Evolutionary conservation across 768 basidiomycete genomes (phyloP).

Genomic region (Hortiboletus campestris): DNA sequence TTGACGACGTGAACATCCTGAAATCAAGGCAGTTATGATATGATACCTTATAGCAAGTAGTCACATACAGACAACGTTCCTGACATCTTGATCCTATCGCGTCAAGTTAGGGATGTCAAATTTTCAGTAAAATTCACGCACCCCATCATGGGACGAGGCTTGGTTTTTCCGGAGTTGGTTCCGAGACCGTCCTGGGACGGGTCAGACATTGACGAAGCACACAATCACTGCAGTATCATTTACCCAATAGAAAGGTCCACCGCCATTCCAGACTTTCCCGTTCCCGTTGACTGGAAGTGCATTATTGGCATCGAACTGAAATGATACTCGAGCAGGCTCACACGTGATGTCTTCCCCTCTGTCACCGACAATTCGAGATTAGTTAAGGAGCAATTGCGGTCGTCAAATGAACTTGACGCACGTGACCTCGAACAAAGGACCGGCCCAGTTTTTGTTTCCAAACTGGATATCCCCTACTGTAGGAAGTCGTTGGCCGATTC

Average conservation of each 20-base stretch:
- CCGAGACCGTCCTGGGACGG: slow-evolving; percentile 28
- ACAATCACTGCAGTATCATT: not conserved
- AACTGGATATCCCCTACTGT: slow-evolving; percentile 59
- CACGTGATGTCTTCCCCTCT: slow-evolving; percentile 52
- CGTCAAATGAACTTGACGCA: slow-evolving; percentile 20
- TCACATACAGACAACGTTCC: slow-evolving; percentile 37
- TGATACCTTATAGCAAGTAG: not conserved
- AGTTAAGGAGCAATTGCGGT: not conserved
- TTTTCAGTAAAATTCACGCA: slow-evolving; percentile 13
- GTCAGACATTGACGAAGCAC: not conserved
- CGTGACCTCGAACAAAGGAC: slow-evolving; percentile 54
- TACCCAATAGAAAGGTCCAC: slow-evolving; percentile 46
- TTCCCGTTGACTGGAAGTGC: slow-evolving; percentile 38
- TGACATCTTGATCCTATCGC: slow-evolving; percentile 37
- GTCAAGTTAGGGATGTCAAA: not conserved
- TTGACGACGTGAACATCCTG: slow-evolving; percentile 40
- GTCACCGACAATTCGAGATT: not conserved
- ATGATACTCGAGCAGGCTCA: slow-evolving; percentile 23
- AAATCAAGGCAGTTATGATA: not conserved
- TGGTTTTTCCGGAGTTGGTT: slow-evolving; percentile 4
- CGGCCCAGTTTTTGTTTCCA: slow-evolving; percentile 49
- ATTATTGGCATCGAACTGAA: not conserved
- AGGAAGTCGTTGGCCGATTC: not conserved
- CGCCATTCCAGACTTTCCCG: slow-evolving; percentile 40
- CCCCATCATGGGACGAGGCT: slow-evolving; percentile 42